Conservation (phyloP, 2,329 filamentous ascomycete genomes). For the Apiospora aurea region DNA sequence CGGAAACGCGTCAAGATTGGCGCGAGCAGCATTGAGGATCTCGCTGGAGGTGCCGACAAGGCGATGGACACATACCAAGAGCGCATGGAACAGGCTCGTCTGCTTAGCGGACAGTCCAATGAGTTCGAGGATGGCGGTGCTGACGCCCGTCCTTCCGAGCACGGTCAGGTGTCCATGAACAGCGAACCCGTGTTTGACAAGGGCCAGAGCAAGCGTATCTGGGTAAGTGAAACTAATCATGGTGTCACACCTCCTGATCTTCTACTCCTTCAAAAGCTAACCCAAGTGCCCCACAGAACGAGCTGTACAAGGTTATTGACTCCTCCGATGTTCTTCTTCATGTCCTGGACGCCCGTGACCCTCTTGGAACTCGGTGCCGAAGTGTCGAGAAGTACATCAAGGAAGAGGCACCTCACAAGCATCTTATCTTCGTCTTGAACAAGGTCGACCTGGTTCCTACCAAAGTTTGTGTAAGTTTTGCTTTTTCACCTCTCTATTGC, state of each 20-base stretch:
- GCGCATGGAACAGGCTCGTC: slow-evolving; percentile 77
- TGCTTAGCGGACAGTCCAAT: slow-evolving; percentile 75
- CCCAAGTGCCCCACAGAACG: slow-evolving; percentile 15
- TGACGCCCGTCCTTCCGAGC: slow-evolving; percentile 41
- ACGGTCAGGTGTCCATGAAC: slow-evolving; percentile 65
- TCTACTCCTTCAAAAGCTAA: not conserved
- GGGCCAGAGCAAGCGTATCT: slow-evolving; percentile 69
- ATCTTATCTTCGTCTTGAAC: slow-evolving; percentile 87
- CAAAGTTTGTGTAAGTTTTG: slow-evolving; percentile 85
- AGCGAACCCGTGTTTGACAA: slow-evolving; percentile 90
- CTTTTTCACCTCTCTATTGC: slow-evolving; percentile 26
- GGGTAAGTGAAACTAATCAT: slow-evolving; percentile 1
- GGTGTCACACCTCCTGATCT: not conserved
- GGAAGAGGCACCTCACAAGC: slow-evolving; percentile 95
- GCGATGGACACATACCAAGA: slow-evolving; percentile 85
- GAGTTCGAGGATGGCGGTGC: slow-evolving; percentile 54
- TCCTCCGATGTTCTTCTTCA: slow-evolving; percentile 97
- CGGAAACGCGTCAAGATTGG: slow-evolving; percentile 90
- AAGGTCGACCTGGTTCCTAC: slow-evolving; percentile 95
- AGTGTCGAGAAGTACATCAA: slow-evolving; percentile 93
- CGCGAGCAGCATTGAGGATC: slow-evolving; percentile 80
- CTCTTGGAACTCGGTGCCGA: slow-evolving; percentile 86
- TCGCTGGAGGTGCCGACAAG: slow-evolving; percentile 80
- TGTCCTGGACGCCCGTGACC: slow-evolving; percentile 88
- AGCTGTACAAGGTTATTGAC: slow-evolving; percentile 84